Evolutionary conservation across 2,329 filamentous ascomycete species (phyloP).

Genomic region (Fusarium sp.): DNA sequence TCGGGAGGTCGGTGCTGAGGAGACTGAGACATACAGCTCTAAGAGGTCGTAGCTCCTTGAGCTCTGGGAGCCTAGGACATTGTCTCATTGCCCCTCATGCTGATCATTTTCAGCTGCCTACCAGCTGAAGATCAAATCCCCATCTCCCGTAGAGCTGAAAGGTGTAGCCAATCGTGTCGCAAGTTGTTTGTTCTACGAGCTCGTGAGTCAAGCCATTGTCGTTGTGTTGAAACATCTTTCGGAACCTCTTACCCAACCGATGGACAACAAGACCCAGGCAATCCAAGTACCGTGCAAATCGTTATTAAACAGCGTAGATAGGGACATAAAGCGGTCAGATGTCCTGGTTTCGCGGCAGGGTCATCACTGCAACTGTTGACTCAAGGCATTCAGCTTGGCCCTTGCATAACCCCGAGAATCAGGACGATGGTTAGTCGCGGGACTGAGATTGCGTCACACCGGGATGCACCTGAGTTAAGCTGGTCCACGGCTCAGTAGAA

Average conservation of each 20-base stretch:
- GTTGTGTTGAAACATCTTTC: background rate
- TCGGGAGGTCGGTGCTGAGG: background rate
- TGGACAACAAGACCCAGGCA: background rate
- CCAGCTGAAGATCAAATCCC: background rate
- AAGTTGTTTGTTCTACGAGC: background rate
- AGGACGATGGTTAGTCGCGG: background rate
- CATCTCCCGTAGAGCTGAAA: background rate
- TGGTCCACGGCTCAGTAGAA: background rate
- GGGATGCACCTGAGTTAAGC: background rate
- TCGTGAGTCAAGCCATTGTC: background rate
- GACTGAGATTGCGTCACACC: background rate
- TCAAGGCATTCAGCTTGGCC: background rate
- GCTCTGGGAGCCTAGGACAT: too few relatives aligned
- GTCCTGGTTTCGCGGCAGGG: background rate
- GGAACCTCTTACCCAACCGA: background rate
- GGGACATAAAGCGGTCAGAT: background rate
- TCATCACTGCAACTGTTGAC: background rate
- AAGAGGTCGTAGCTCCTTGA: background rate
- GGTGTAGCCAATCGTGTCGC: background rate
- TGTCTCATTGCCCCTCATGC: background rate
- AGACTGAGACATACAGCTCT: constrained; percentile 2
- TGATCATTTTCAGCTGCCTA: background rate
- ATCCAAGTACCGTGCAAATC: background rate
- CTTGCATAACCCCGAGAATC: background rate
- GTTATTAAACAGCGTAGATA: background rate